Base-by-base conservation (phyloP, 139 green algal genomes). In the Edaphochlamys debaryana region DNA sequence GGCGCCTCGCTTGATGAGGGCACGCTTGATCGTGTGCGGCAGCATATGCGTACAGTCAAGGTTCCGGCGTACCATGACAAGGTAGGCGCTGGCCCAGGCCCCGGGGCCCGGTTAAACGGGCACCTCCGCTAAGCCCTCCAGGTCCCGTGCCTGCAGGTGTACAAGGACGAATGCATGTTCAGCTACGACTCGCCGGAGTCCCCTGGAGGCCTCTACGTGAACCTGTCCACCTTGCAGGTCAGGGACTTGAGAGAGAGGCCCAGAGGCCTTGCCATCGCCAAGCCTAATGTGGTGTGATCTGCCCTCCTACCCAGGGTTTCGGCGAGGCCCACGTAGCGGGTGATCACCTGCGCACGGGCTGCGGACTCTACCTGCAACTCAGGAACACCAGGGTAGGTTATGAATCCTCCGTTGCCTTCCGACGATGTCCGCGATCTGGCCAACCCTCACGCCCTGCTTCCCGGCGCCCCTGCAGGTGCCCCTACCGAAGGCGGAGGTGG, bases 151-250 rank as follows among this genome's bases (percentile, higher is more conserved):
- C n/a, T n/a, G n/a, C n/a, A n/a, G n/a, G 96, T 98, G 5, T 96
- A 95, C 88, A 98, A 98, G 84, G 95, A 98, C 48, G 96, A 98
- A 87, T 98, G 95, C 87, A 93, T 94, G 79, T 98, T 95, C 79
- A 94, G 86, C 70, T 99, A 97, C 84, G 96, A 96, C 40, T 94
- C 89, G 0, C 88, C 93, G 9, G 80, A 95, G 67, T 96, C 93
- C 0, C 84, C 87, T 6, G 92, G 91, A 0, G 96, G 96, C 0
- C 87, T 99, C 5, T 99, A 94, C 90, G 86, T 99, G 71, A 98
- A 98, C 89, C 87, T 99, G 25, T 87, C 80, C n/a, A 96, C 82
- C 8, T 94, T 90, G 69, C 94, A 96, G 81, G 90, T 29, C n/a
- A n/a, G n/a, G n/a, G n/a, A n/a, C n/a, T n/a, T n/a, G n/a, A n/a